A percentile compares a stretch with the other conserved stretches of the same genome.
phyloP scores from a whole-genome alignment of 108 stramenopile genomes.

The Skeletonema tropicum region DNA sequence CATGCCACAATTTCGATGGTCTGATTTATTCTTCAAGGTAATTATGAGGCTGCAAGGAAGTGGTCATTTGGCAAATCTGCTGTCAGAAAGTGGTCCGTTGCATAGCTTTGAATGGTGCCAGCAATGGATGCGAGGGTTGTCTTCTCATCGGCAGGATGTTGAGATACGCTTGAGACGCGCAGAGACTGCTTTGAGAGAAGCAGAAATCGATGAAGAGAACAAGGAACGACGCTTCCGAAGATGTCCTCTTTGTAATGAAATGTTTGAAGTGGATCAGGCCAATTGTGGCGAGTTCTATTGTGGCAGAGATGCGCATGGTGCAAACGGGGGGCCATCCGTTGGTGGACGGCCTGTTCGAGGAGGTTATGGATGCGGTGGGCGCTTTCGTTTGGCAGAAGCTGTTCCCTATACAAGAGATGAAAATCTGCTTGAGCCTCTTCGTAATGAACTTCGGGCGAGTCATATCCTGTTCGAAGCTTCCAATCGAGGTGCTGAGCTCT shows the following conservation, averaged over 20 bases:
- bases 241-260: conserved; percentile 23
- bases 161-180: neutral
- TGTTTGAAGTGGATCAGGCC: conserved; percentile 29
- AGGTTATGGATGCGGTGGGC: conserved; percentile 17
- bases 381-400: conserved; percentile 10
- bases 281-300: conserved; percentile 33
- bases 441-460: conserved; percentile 2
- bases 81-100: conserved; percentile 14
- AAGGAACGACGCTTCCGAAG: conserved; percentile 8
- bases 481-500: conserved; percentile 23
- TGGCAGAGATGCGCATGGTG: conserved; percentile 32
- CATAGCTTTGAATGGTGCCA: conserved; percentile 21
- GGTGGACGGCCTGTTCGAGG: conserved; percentile 21
- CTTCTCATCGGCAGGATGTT: conserved; percentile 3
- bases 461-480: conserved; percentile 12
- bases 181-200: conserved; percentile 4
- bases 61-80: conserved; percentile 16
- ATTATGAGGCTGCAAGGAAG: conserved; percentile 21
- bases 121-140: conserved; percentile 20
- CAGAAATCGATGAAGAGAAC: conserved; percentile 4
- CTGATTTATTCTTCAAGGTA: conserved; percentile 27
- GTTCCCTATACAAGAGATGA: conserved; percentile 20
- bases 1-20: conserved; percentile 19
- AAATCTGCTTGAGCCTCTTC: conserved; percentile 7
- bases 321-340: conserved; percentile 17